Percentiles rank a stretch among this genome's conserved stretches.
Conservation (phyloP, 2,329 filamentous ascomycete genomes). For the Chrysoporthe austroafricana region DNA sequence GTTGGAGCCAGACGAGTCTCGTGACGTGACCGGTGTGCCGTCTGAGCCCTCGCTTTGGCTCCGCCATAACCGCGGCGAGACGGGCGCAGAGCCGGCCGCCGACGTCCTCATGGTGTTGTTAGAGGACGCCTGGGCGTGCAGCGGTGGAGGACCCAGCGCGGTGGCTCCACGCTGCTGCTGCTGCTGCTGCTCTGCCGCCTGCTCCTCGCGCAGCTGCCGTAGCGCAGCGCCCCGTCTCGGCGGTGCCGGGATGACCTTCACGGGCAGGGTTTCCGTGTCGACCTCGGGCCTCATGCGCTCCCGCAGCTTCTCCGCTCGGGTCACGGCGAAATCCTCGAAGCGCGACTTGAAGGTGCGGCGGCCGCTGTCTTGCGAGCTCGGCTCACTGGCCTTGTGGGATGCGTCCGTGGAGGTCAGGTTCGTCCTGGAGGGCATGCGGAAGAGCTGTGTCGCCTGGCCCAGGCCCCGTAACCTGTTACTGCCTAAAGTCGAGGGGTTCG, state of each 20-base stretch:
- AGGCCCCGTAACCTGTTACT: constrained; percentile 38
- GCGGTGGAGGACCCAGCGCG: constrained; percentile 14
- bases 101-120: constrained; percentile 10
- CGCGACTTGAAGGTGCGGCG: constrained; percentile 62
- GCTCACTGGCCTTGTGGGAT: constrained; percentile 12
- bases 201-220: constrained; percentile 60
- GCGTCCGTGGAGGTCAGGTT: constrained; percentile 20
- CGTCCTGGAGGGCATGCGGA: constrained; percentile 30
- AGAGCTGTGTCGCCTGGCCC: constrained; percentile 37
- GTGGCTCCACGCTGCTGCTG: constrained; percentile 1
- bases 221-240: constrained; percentile 60
- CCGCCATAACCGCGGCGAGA: constrained; percentile 25
- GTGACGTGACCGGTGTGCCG: constrained; percentile 11
- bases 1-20: constrained; percentile 1
- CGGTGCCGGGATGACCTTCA: constrained; percentile 65
- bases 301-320: constrained; percentile 62
- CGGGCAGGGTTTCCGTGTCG: constrained; percentile 59
- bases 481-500: constrained; percentile 11
- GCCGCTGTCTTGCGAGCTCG: constrained; percentile 30
- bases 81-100: constrained; percentile 13
- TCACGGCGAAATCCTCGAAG: constrained; percentile 64
- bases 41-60: constrained; percentile 19
- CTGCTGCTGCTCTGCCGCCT: constrained; percentile 38
- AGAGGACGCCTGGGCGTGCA: constrained; percentile 13
- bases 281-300: constrained; percentile 59